Evolutionary conservation across 2,329 filamentous ascomycete species (phyloP).

Genomic region (Arthroderma sp.): DNA sequence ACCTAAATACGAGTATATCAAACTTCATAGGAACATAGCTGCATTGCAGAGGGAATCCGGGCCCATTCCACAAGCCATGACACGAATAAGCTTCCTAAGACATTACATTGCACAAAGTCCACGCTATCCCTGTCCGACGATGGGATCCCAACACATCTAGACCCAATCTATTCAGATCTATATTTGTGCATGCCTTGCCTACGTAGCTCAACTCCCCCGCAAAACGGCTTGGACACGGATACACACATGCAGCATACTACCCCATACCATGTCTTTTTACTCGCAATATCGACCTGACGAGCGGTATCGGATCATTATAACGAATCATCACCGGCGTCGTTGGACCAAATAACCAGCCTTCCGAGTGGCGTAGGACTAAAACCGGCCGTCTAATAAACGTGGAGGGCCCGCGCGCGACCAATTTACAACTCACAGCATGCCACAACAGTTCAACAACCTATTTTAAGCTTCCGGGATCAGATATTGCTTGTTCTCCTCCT

Average conservation of each 20-base stretch:
- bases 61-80: neutral
- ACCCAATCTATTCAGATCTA: neutral
- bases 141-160: neutral
- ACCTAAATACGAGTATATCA: neutral
- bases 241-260: neutral
- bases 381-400: neutral
- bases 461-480: neutral
- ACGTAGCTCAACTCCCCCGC: neutral
- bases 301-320: neutral
- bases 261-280: neutral
- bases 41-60: neutral
- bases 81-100: constrained; percentile 1
- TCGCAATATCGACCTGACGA: neutral
- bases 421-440: constrained; percentile 3
- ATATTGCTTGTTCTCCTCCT: constrained; percentile 1
- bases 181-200: neutral
- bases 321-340: neutral
- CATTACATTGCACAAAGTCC: neutral
- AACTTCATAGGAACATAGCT: neutral
- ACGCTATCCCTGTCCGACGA: neutral
- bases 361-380: neutral
- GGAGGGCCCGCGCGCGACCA: neutral
- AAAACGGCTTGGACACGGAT: neutral
- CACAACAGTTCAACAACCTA: neutral
- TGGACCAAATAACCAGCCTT: neutral